A percentile compares a stretch with the other conserved stretches of the same genome.
phyloP scores from a whole-genome alignment of 2,329 filamentous ascomycete genomes.

The Calonectria hawksworthii region DNA sequence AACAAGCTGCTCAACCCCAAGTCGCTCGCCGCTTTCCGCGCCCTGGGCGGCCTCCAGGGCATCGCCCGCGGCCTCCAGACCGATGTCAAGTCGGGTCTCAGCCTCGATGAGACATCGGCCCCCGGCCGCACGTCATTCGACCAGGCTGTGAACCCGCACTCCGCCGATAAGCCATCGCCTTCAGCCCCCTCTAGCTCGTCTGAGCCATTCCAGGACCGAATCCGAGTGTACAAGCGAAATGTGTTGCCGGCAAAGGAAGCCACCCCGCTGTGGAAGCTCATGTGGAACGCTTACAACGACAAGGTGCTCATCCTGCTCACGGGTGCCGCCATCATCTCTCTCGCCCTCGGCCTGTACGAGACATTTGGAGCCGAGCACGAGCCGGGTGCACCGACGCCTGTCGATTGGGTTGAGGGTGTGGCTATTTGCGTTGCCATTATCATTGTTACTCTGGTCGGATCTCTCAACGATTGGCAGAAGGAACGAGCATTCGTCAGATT shows the following conservation, averaged over 20 bases:
- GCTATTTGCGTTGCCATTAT: conserved; percentile 74
- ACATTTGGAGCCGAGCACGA: conserved; percentile 63
- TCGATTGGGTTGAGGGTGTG: conserved; percentile 77
- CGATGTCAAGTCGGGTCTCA: conserved; percentile 78
- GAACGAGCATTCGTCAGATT: conserved; percentile 74
- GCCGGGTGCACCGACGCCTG: conserved; percentile 54
- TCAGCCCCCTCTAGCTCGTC: not conserved
- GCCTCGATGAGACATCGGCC: conserved; percentile 77
- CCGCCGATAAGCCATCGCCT: not conserved
- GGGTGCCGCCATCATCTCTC: conserved; percentile 73
- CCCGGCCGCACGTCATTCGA: conserved; percentile 77
- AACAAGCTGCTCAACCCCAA: conserved; percentile 90
- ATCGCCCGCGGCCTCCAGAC: conserved; percentile 82
- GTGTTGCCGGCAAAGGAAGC: conserved; percentile 24
- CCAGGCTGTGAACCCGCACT: conserved; percentile 60
- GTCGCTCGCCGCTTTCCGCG: conserved; percentile 82
- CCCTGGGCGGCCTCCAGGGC: conserved; percentile 80
- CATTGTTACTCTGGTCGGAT: conserved; percentile 73
- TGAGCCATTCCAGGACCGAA: conserved; percentile 8
- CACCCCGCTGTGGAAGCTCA: conserved; percentile 23
- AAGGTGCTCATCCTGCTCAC: conserved; percentile 74
- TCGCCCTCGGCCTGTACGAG: conserved; percentile 77
- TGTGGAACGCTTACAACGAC: conserved; percentile 31
- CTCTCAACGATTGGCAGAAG: conserved; percentile 76
- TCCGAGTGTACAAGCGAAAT: conserved; percentile 22